Evolutionary conservation across 2,329 filamentous ascomycete species (phyloP).

Genomic region (Aureobasidium sp.): DNA sequence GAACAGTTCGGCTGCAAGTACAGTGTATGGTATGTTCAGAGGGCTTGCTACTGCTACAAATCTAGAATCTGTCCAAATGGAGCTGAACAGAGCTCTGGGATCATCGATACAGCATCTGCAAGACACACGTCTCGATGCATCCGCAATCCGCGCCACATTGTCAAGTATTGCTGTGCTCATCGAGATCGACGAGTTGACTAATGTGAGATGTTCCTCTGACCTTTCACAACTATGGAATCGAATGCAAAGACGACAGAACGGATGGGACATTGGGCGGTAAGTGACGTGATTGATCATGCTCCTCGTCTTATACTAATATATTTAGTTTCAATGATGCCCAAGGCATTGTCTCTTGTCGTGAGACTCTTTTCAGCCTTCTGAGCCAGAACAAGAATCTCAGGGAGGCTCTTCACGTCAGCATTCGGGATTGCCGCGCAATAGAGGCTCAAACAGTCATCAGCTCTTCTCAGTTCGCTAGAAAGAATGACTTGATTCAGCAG

Average conservation of each 20-base stretch:
- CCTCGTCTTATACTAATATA: background rate
- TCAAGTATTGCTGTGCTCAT: slow-evolving; percentile 62
- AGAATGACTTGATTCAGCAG: slow-evolving; percentile 75
- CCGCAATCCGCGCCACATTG: slow-evolving; percentile 46
- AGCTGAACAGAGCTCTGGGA: background rate
- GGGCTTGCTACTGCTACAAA: slow-evolving; percentile 60
- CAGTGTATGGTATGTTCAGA: slow-evolving; percentile 74
- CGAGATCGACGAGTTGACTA: slow-evolving; percentile 69
- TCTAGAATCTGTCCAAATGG: slow-evolving; percentile 38
- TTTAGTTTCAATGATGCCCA: slow-evolving; percentile 65
- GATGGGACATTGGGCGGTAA: slow-evolving; percentile 76
- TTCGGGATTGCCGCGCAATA: slow-evolving; percentile 55
- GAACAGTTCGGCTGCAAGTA: slow-evolving; percentile 42
- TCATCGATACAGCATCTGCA: slow-evolving; percentile 1
- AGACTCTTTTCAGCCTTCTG: slow-evolving; percentile 72
- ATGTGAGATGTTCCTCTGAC: slow-evolving; percentile 43
- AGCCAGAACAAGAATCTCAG: slow-evolving; percentile 60
- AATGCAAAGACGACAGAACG: slow-evolving; percentile 57
- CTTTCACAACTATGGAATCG: slow-evolving; percentile 52
- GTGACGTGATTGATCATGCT: slow-evolving; percentile 22
- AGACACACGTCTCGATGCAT: slow-evolving; percentile 31
- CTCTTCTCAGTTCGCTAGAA: slow-evolving; percentile 66
- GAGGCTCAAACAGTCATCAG: slow-evolving; percentile 71
- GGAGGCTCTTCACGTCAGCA: slow-evolving; percentile 50
- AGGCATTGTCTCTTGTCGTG: slow-evolving; percentile 71